phyloP scores from a whole-genome alignment of 371 early-diverging fungal species.

The Chytridium lagenaria region DNA sequence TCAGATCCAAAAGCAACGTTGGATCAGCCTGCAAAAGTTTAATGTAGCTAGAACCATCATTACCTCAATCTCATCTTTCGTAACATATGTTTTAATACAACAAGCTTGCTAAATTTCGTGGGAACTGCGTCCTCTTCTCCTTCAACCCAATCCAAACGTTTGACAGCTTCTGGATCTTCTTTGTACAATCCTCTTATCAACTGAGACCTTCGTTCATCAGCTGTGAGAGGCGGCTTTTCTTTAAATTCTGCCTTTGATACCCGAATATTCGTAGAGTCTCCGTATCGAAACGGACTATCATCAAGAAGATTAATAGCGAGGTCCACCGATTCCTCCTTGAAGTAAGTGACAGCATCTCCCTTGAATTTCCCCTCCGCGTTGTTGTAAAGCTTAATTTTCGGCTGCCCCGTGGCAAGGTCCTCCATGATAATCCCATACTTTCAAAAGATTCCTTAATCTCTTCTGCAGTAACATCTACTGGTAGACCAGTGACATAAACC shows the following conservation, averaged over 20 bases:
- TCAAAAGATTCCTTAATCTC: slow-evolving; percentile 80
- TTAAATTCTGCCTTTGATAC: slow-evolving; percentile 66
- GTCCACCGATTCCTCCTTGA: slow-evolving; percentile 87
- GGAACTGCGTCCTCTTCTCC: slow-evolving; percentile 69
- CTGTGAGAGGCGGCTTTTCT: slow-evolving; percentile 37
- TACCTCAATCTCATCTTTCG: slow-evolving; percentile 84
- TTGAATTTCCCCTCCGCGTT: slow-evolving; percentile 68
- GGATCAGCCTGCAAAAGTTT: slow-evolving; percentile 76
- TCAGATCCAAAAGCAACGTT: slow-evolving; percentile 83
- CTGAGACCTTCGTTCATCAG: not conserved
- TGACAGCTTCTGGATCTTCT: slow-evolving; percentile 75
- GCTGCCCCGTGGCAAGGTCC: slow-evolving; percentile 64
- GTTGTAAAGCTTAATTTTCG: slow-evolving; percentile 90
- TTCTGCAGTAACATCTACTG: slow-evolving; percentile 76
- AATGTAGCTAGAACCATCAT: not conserved
- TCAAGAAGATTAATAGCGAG: slow-evolving; percentile 85
- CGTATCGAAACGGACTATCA: slow-evolving; percentile 78
- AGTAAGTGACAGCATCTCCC: slow-evolving; percentile 91
- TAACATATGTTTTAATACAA: slow-evolving; percentile 95
- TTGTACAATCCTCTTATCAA: slow-evolving; percentile 64
- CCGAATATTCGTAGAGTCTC: slow-evolving; percentile 63
- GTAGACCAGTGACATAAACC: slow-evolving; percentile 87
- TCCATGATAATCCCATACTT: slow-evolving; percentile 91
- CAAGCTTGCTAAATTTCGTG: slow-evolving; percentile 79
- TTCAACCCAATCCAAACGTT: slow-evolving; percentile 92